Conservation (phyloP, 2,329 filamentous ascomycete species). For the Alternaria ethzedia region DNA sequence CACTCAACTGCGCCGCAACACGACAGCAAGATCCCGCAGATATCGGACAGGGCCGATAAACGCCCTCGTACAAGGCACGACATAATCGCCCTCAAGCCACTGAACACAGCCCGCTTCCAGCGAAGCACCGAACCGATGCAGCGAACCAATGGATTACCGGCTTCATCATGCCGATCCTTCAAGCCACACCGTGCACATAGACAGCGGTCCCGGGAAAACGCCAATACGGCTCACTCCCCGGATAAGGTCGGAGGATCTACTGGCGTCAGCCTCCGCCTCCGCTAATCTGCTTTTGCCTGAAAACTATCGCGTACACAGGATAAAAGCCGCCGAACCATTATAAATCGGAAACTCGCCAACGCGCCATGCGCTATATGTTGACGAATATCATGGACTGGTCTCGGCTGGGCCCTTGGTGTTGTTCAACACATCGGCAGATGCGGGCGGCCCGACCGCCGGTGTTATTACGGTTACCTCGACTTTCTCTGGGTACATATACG, state of each 20-base stretch:
- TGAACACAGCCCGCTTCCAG: neutral
- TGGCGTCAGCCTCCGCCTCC: neutral
- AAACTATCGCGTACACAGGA: neutral
- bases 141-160: neutral
- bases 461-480: neutral
- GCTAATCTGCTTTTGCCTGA: neutral
- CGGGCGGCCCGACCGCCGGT: neutral
- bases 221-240: neutral
- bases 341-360: neutral
- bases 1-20: neutral
- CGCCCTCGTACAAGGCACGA: neutral
- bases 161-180: neutral
- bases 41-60: neutral
- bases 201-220: neutral
- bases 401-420: neutral
- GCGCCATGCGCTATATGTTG: neutral
- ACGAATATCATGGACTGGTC: neutral
- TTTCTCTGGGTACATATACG: neutral
- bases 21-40: neutral
- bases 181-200: neutral
- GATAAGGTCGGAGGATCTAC: neutral
- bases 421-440: constrained; percentile 5
- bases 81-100: neutral
- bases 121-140: neutral
- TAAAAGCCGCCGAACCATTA: neutral